Conservation (phyloP, 2,329 filamentous ascomycete species). For the Scytalidium sp. region DNA sequence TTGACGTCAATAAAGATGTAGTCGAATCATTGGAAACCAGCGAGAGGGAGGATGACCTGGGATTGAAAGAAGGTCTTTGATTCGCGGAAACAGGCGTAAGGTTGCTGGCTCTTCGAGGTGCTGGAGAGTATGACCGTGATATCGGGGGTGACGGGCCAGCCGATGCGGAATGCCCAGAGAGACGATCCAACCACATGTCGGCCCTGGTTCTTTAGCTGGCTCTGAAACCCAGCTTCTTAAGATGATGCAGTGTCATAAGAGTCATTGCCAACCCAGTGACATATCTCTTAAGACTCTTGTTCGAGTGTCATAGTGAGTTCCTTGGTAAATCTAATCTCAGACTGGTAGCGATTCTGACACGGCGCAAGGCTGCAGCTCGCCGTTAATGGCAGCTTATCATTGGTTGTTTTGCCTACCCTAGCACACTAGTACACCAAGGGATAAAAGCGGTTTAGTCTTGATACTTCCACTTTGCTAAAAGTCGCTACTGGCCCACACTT, state of each 20-base stretch:
- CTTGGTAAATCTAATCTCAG: neutral
- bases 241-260: neutral
- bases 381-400: neutral
- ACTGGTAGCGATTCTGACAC: neutral
- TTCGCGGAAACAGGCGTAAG: slow-evolving; percentile 67
- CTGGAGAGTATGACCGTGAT: slow-evolving; percentile 70
- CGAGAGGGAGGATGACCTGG: slow-evolving; percentile 75
- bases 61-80: slow-evolving; percentile 63
- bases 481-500: neutral
- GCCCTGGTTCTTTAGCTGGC: slow-evolving; percentile 3
- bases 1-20: slow-evolving; percentile 65
- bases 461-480: neutral
- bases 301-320: neutral
- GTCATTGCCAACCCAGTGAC: slow-evolving; percentile 1
- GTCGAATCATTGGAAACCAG: slow-evolving; percentile 75
- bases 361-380: neutral
- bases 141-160: slow-evolving; percentile 54
- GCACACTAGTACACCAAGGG: neutral
- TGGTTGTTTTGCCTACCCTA: slow-evolving; percentile 1
- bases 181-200: slow-evolving; percentile 85
- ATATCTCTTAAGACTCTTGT: neutral
- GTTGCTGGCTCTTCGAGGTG: slow-evolving; percentile 64
- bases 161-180: slow-evolving; percentile 65
- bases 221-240: neutral
- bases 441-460: neutral